phyloP scores from a whole-genome alignment of 805 yeast species.

The Candida maris region DNA sequence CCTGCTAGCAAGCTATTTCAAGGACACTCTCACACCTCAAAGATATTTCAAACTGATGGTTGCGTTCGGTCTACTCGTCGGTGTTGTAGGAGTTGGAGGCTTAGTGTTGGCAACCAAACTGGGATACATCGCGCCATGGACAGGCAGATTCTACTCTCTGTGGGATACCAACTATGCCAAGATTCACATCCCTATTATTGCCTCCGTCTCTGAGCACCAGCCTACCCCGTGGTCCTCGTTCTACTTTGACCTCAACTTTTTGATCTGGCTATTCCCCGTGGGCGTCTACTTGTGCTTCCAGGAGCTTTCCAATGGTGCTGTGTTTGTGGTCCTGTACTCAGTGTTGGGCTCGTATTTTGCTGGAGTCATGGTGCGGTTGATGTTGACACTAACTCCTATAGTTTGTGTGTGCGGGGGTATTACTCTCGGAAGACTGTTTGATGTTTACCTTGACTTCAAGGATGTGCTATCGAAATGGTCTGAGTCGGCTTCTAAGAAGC shows the following conservation, averaged over 20 bases:
- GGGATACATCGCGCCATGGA: constrained; percentile 98
- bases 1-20: constrained; percentile 78
- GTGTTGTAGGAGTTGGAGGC: constrained; percentile 63
- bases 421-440: constrained; percentile 80
- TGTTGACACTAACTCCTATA: constrained; percentile 94
- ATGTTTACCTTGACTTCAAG: constrained; percentile 67
- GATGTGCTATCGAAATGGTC: constrained; percentile 17
- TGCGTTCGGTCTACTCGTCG: constrained; percentile 54
- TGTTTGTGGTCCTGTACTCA: constrained; percentile 85
- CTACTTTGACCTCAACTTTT: constrained; percentile 87
- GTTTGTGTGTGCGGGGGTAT: constrained; percentile 92
- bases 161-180: constrained; percentile 99
- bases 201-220: constrained; percentile 98
- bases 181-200: constrained; percentile 97
- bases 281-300: constrained; percentile 90
- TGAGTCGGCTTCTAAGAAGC: constrained; percentile 5
- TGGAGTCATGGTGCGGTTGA: constrained; percentile 97
- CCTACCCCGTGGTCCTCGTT: constrained; percentile 99
- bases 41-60: constrained; percentile 70
- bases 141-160: constrained; percentile 95
- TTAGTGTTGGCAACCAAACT: constrained; percentile 77
- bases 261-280: constrained; percentile 98
- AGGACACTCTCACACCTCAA: constrained; percentile 62
- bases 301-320: constrained; percentile 87
- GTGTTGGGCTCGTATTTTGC: constrained; percentile 97